Evolutionary conservation across 2,329 filamentous ascomycete species (phyloP), one percentile per base, ranked within the genome.

Genomic region (Colletotrichum shisoi): DNA sequence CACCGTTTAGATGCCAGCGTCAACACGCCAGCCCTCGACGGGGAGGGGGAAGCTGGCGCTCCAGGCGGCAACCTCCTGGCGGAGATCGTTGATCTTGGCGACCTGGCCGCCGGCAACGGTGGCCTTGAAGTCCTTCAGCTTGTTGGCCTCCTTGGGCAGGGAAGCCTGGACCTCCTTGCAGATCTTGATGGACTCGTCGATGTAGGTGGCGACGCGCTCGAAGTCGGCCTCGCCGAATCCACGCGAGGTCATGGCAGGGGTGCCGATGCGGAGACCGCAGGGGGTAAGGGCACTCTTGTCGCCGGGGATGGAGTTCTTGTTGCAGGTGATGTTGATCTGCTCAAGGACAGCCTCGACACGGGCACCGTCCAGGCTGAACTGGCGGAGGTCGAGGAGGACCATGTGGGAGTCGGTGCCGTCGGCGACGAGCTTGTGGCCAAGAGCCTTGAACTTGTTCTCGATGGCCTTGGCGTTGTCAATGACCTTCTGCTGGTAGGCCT

Each of bases 101-200:
- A 96, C 85, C 76, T 90, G 87, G 71, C 93, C 94, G 72, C 85
- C 83, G 66, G 91, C 87, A 70, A 97, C 92, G 87, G 93, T 94
- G 78, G 88, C 89, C 87, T 94, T 96, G 91, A 99, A 98, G 85
- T 99, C 95, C 89, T 98, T 98, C 80, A 96, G 92, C 89, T 96
- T 97, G 89, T 98, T 99, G 76, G 92, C 93, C 81, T 95, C 91
- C 89, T 97, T 97, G 79, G 95, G 94, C 27, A 98, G 87, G 71
- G 85, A 83, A 67, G 78, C 84, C 85, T 98, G 95, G 74, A 96
- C 85, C 76, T 94, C 89, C 87, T 93, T 93, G 86, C 90, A 92
- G 76, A 98, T 86, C 84, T 92, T 92, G 85, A 98, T 91, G 79
- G 89, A 87, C 76, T 89, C 85, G 79, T 96, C 92, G 74, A 98